Conservation (phyloP, 164 flowering plant species). For the Taxillus chinensis region DNA sequence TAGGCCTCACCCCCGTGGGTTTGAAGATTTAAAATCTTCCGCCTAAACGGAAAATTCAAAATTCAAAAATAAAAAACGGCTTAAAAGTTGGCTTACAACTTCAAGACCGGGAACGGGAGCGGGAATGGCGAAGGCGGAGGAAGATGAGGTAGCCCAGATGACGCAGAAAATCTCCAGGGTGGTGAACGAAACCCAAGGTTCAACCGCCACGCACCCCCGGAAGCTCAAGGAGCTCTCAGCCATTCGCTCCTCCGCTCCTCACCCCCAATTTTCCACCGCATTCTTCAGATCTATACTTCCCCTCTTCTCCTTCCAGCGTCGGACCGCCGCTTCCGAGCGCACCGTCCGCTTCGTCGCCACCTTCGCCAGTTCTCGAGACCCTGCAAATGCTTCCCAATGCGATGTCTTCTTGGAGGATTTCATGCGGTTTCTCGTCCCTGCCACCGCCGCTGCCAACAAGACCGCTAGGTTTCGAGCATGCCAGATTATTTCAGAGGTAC, state of each 20-base stretch:
- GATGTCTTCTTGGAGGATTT: constrained; percentile 56
- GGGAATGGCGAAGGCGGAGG: constrained; percentile 3
- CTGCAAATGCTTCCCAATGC: constrained; percentile 9
- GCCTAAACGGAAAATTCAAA: no score
- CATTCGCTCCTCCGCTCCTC: constrained; percentile 33
- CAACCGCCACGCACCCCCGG: constrained; percentile 63
- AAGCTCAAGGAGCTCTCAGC: constrained; percentile 68
- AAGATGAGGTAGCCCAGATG: constrained; percentile 14
- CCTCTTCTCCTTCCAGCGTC: constrained; percentile 48
- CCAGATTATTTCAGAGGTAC: constrained; percentile 89
- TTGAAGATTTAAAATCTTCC: no score
- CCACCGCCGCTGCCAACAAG: constrained; percentile 39
- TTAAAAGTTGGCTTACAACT: no score
- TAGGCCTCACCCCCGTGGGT: no score
- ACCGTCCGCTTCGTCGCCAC: constrained; percentile 50
- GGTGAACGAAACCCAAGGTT: constrained; percentile 54
- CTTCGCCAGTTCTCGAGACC: constrained; percentile 35
- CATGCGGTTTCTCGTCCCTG: constrained; percentile 43
- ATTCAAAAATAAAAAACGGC: no score
- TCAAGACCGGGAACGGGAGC: no score
- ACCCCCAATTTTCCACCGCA: constrained; percentile 35
- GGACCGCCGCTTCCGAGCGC: constrained; percentile 56
- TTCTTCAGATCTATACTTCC: constrained; percentile 61
- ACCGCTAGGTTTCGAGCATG: constrained; percentile 71
- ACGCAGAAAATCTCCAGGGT: constrained; percentile 37